A percentile compares a stretch with the other conserved stretches of the same genome.
Conservation (phyloP, 2,329 filamentous ascomycete species). For the Cyanodermella asteris region DNA sequence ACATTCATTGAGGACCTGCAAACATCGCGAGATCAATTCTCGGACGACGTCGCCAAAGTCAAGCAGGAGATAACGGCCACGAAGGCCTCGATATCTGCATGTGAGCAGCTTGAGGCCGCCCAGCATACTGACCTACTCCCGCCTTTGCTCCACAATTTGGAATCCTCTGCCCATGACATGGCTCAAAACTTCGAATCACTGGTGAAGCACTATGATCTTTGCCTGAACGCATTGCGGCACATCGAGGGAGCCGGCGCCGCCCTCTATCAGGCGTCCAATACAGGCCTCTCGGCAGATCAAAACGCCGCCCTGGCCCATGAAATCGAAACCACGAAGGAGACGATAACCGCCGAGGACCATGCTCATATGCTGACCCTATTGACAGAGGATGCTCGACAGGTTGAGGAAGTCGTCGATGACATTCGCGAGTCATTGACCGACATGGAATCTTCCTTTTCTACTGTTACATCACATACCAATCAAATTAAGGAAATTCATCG, state of each 20-base stretch:
- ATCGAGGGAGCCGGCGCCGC: constrained; percentile 60
- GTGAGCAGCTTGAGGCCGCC: constrained; percentile 10
- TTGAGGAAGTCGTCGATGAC: constrained; percentile 39
- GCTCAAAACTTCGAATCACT: constrained; percentile 60
- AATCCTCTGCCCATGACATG: constrained; percentile 60
- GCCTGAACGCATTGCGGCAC: constrained; percentile 72
- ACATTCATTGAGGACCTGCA: constrained; percentile 14
- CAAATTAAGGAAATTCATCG: constrained; percentile 32
- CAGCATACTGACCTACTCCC: constrained; percentile 23
- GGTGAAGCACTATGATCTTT: constrained; percentile 78
- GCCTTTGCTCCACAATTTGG: constrained; percentile 37
- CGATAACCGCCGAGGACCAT: constrained; percentile 54
- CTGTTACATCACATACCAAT: constrained; percentile 41
- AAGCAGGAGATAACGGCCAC: background rate
- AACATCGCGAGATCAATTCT: too few species aligned
- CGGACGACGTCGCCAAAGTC: too few species aligned
- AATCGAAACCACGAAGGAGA: constrained; percentile 45
- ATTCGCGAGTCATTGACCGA: constrained; percentile 54
- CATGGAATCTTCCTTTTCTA: constrained; percentile 51
- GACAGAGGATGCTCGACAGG: constrained; percentile 30
- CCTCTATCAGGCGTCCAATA: constrained; percentile 28
- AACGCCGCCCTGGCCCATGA: constrained; percentile 16
- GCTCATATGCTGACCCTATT: constrained; percentile 68
- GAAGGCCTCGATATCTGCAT: constrained; percentile 5
- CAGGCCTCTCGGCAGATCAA: constrained; percentile 10